These are phyloP conservation scores for Suillus tomentosus DNA, from an alignment of 768 basidiomycete genomes.

Conservation along the genomic window DNA sequence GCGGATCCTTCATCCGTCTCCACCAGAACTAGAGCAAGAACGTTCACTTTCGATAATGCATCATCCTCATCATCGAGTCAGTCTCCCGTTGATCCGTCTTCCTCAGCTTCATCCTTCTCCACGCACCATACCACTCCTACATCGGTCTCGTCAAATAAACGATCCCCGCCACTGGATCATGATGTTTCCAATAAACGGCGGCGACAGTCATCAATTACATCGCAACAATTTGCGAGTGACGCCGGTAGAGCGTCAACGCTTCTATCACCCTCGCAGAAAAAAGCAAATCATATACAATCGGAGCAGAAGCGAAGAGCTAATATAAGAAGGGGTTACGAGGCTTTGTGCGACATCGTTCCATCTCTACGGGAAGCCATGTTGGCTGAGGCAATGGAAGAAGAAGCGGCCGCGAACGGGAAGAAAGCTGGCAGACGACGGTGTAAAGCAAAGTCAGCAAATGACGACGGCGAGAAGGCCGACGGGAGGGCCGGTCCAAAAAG, in stretches of 20 bases:
- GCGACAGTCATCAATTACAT: conserved; percentile 24
- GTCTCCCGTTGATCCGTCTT: conserved; percentile 25
- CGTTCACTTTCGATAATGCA: conserved; percentile 17
- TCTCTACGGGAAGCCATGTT: conserved; percentile 78
- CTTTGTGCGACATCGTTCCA: conserved; percentile 82
- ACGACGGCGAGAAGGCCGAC: conserved; percentile 67
- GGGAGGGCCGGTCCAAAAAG: conserved; percentile 88
- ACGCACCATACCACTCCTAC: conserved; percentile 14
- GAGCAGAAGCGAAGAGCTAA: conserved; percentile 94
- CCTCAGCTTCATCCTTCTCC: conserved; percentile 19
- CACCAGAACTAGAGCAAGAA: conserved; percentile 15
- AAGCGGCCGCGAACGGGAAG: conserved; percentile 35
- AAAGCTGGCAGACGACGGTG: conserved; percentile 39
- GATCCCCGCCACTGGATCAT: conserved; percentile 28
- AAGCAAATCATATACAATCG: conserved; percentile 90
- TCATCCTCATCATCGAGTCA: conserved; percentile 30
- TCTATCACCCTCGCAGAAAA: conserved; percentile 83
- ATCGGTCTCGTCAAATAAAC: conserved; percentile 22
- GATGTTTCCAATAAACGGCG: conserved; percentile 36
- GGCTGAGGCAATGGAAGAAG: conserved; percentile 56
- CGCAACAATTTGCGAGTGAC: conserved; percentile 17
- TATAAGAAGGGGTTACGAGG: conserved; percentile 87
- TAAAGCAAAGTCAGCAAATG: conserved; percentile 40
- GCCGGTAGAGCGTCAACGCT: conserved; percentile 36
- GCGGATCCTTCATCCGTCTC: conserved; percentile 15